Evolutionary conservation across 805 yeast genomes (phyloP).

Genomic region (Maudiozyma bulderi): DNA sequence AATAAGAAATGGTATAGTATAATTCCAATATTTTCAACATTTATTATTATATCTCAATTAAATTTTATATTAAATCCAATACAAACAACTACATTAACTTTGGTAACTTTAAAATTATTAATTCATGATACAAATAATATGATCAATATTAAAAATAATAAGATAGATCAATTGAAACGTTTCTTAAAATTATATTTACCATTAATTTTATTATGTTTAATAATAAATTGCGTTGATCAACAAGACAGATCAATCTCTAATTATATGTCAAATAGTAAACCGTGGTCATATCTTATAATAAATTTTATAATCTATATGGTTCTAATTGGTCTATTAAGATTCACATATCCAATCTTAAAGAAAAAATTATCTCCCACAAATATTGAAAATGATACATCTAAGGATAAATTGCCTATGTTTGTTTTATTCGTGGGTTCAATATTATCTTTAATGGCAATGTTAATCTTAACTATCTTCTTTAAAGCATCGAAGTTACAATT

Average conservation of each 20-base stretch:
- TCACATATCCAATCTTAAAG: background rate
- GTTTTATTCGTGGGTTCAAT: background rate
- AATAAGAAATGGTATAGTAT: background rate
- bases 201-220: background rate
- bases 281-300: background rate
- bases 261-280: background rate
- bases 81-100: conserved; percentile 12
- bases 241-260: background rate
- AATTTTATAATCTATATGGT: background rate
- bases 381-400: background rate
- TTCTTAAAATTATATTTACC: background rate
- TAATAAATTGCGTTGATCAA: background rate
- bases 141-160: background rate
- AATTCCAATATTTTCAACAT: conserved; percentile 1
- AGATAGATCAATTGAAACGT: background rate
- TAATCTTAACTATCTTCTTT: background rate
- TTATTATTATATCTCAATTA: conserved; percentile 3
- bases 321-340: background rate
- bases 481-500: conserved; percentile 11
- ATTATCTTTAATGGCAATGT: background rate
- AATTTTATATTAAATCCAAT: conserved; percentile 8
- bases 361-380: background rate
- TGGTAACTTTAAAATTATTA: conserved; percentile 8
- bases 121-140: background rate
- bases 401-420: background rate